Evolutionary conservation across 306 rosid species (phyloP).

Genomic region (Abrus precatorius): DNA sequence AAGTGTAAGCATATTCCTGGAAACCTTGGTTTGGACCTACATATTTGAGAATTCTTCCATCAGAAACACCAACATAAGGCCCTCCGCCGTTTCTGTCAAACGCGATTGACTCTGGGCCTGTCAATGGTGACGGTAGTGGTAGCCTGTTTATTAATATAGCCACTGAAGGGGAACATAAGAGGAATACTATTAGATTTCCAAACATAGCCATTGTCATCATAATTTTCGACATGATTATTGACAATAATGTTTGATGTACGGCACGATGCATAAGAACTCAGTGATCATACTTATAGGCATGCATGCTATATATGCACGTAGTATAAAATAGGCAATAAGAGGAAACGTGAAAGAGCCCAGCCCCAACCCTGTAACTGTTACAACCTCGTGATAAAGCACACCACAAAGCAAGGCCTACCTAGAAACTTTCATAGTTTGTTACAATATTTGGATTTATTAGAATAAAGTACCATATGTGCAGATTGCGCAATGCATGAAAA

Average conservation of each 20-base stretch:
- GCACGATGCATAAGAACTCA: neutral
- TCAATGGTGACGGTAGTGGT: slow-evolving; percentile 44
- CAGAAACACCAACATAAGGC: slow-evolving; percentile 55
- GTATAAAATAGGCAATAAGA: neutral
- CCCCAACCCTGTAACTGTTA: neutral
- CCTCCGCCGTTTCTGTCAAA: slow-evolving; percentile 52
- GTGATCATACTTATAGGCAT: slow-evolving; percentile 23
- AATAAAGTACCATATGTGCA: neutral
- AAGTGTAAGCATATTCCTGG: slow-evolving; percentile 51
- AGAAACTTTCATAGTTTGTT: slow-evolving; percentile 31
- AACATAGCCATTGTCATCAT: neutral
- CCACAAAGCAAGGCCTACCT: neutral
- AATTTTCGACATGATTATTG: slow-evolving; percentile 28
- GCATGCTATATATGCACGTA: neutral
- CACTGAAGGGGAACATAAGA: slow-evolving; percentile 41
- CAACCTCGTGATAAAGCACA: slow-evolving; percentile 9
- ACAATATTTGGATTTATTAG: neutral
- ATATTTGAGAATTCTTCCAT: slow-evolving; percentile 57
- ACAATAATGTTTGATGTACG: neutral
- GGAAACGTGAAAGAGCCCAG: slow-evolving; percentile 23
- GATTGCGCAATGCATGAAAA: neutral
- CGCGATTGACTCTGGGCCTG: slow-evolving; percentile 56
- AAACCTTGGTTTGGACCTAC: slow-evolving; percentile 9
- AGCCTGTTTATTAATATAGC: slow-evolving; percentile 39
- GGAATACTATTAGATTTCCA: slow-evolving; percentile 20